Evolutionary conservation across 208 protist genomes (phyloP).

Genomic region (Leishmania tropica): DNA sequence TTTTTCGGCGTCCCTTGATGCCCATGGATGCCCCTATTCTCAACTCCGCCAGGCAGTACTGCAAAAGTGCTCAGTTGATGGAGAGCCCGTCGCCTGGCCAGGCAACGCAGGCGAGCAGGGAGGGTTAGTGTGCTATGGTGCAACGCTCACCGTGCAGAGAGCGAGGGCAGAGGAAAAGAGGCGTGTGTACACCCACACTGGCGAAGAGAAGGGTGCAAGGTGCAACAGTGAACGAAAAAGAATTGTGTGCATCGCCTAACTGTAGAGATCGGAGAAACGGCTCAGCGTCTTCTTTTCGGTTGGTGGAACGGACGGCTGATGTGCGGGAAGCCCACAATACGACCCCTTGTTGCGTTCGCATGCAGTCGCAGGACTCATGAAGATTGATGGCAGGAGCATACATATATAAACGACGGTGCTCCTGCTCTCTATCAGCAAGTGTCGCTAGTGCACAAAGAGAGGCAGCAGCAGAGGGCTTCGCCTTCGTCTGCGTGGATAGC

Average conservation of each 20-base stretch:
- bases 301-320: neutral
- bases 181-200: neutral
- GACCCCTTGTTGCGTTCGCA: neutral
- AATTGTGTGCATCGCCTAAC: neutral
- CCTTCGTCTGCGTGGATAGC: neutral
- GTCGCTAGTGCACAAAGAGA: neutral
- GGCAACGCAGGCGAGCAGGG: neutral
- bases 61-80: neutral
- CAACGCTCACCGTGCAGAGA: neutral
- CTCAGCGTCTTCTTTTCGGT: no score
- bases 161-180: neutral
- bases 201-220: neutral
- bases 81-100: neutral
- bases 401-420: neutral
- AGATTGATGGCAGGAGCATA: neutral
- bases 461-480: neutral
- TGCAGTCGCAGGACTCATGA: neutral
- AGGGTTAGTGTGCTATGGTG: neutral
- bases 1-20: slow-evolving; percentile 82
- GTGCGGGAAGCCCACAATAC: neutral
- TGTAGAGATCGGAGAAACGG: no score
- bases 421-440: neutral
- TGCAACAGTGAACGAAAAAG: neutral
- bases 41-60: no score
- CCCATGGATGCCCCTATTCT: slow-evolving; percentile 49